phyloP scores from a whole-genome alignment of 2,329 filamentous ascomycete genomes.

The Parafenestella ontariensis region DNA sequence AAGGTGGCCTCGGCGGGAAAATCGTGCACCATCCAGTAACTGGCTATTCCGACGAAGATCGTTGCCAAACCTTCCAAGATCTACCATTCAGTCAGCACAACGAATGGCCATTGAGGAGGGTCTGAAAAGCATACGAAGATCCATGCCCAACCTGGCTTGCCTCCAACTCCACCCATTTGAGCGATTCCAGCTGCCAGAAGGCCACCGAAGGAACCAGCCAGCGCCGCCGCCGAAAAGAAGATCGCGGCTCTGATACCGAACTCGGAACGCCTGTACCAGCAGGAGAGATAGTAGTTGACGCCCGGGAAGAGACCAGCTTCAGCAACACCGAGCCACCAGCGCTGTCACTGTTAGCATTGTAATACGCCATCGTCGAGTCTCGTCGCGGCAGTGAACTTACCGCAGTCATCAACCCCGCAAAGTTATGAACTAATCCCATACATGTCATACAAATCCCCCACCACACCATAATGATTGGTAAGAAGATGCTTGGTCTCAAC shows the following conservation, averaged over 20 bases:
- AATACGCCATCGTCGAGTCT: neutral
- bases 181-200: conserved; percentile 75
- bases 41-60: conserved; percentile 67
- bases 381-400: conserved; percentile 16
- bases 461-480: conserved; percentile 77
- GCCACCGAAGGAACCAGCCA: conserved; percentile 80
- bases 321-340: conserved; percentile 71
- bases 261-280: conserved; percentile 82
- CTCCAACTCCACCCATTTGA: conserved; percentile 69
- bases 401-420: conserved; percentile 69
- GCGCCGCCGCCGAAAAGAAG: conserved; percentile 82
- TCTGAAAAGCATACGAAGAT: conserved; percentile 49
- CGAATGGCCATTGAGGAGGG: neutral
- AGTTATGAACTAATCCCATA: conserved; percentile 71
- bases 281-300: conserved; percentile 80
- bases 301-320: conserved; percentile 72
- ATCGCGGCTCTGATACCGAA: conserved; percentile 81
- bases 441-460: conserved; percentile 72
- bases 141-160: conserved; percentile 53
- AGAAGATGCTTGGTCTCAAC: conserved; percentile 77
- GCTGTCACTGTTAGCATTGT: conserved; percentile 18
- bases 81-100: conserved; percentile 13
- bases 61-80: conserved; percentile 74
- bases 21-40: conserved; percentile 80
- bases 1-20: conserved; percentile 79